Evolutionary conservation across 768 basidiomycete species (phyloP), one percentile per base, ranked within the genome.

Genomic region (Suillus subluteus): DNA sequence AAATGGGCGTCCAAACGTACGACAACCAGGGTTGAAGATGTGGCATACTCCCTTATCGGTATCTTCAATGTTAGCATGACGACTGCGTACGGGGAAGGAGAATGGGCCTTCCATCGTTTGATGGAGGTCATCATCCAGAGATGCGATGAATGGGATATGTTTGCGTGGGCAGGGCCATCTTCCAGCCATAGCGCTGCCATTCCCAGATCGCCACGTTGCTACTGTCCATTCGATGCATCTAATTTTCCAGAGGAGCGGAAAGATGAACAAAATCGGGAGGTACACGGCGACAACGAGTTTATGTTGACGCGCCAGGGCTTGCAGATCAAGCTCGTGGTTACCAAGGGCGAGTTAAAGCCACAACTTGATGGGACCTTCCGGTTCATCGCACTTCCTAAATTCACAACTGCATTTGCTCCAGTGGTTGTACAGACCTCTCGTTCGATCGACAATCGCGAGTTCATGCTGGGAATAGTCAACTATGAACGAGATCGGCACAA

Each of bases 51-150:
- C 4, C 68, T 75, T 44, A 58, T 75, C 23, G 69, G 74, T 48
- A 66, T 75, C 35, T 72, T 75, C 38, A 69, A 75, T n/a, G 66
- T 75, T 50, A 70, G 50, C 35, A 46, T 72, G 35, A 43, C 65
- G 2, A 66, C 63, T 37, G 63, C 59, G 37, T 71, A 72, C 37
- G 70, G 71, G 18, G 70, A 69, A 59, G 70, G 71, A 6, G 56
- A 65, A 32, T 71, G 70, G 68, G 75, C 75, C 11, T 75, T 76
- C 54, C 62, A 73, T 62, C 65, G 75, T 30, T 59, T 75, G 55
- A 72, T 74, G 73, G 68, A 72, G 56, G 61, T 72, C 50, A 73
- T 73, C 52, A 66, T 68, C 48, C 65, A 65, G 32, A 66, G 66
- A 55, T 74, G 73, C 8, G 68, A 70, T 43, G 71, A 73, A 23